phyloP scores from a whole-genome alignment of 192 early-diverging fungal genomes.

The Podila clonocystis region DNA sequence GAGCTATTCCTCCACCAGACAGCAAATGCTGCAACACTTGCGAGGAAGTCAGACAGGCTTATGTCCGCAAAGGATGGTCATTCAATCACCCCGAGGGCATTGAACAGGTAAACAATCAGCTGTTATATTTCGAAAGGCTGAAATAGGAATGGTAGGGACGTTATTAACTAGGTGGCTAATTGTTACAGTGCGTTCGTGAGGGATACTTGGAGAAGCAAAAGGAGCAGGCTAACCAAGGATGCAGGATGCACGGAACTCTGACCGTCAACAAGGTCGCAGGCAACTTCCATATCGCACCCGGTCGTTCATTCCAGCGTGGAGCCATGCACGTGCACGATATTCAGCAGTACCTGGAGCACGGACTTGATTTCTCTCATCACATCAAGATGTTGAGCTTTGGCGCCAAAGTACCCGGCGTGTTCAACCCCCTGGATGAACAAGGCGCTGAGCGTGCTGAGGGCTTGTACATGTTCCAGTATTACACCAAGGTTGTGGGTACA shows the following conservation, averaged over 20 bases:
- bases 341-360: conserved; percentile 64
- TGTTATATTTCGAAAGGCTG: not conserved
- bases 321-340: conserved; percentile 86
- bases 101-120: conserved; percentile 72
- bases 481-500: conserved; percentile 93
- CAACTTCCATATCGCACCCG: conserved; percentile 94
- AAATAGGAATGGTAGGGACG: not conserved
- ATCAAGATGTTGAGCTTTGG: conserved; percentile 91
- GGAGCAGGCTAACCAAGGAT: conserved; percentile 89
- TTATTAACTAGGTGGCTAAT: not conserved
- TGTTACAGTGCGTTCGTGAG: conserved; percentile 80
- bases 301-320: conserved; percentile 76
- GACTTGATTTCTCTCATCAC: conserved; percentile 84
- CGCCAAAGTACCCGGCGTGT: conserved; percentile 52
- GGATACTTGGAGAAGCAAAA: conserved; percentile 79
- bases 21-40: conserved; percentile 96
- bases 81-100: conserved; percentile 77
- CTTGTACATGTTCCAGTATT: conserved; percentile 87
- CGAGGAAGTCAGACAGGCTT: conserved; percentile 88
- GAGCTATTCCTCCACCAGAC: conserved; percentile 66
- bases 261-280: conserved; percentile 93
- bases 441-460: conserved; percentile 15
- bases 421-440: conserved; percentile 71
- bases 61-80: conserved; percentile 85
- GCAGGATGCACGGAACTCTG: conserved; percentile 82